Evolutionary conservation across 148 eudicot species (phyloP).

Genomic region (Rhododendron ferrugineum): DNA sequence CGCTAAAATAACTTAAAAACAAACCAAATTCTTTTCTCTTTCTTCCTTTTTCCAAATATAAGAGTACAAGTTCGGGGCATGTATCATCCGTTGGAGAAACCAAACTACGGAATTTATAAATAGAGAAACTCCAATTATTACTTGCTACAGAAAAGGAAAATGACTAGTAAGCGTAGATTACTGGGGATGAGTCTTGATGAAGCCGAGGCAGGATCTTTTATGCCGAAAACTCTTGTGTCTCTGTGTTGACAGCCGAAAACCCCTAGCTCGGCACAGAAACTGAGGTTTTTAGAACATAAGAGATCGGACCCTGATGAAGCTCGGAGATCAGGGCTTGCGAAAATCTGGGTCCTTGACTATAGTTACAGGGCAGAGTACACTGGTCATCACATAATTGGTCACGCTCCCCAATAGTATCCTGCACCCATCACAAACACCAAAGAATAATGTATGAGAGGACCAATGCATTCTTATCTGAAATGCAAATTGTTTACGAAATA

Average conservation of each 20-base stretch:
- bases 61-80: neutral
- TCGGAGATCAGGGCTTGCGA: slow-evolving; percentile 24
- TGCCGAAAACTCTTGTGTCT: too few relatives aligned
- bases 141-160: neutral
- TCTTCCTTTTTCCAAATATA: neutral
- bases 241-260: too few relatives aligned
- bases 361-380: slow-evolving; percentile 62
- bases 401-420: slow-evolving; percentile 90
- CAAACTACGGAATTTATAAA: neutral
- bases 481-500: neutral
- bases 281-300: too few relatives aligned
- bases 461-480: neutral
- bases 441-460: neutral
- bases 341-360: slow-evolving; percentile 57
- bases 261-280: too few relatives aligned
- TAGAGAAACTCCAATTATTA: neutral
- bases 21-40: neutral
- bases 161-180: neutral
- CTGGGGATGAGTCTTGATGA: neutral
- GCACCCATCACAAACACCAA: neutral
- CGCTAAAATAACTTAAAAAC: neutral
- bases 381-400: slow-evolving; percentile 53
- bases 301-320: too few relatives aligned
- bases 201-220: too few relatives aligned
- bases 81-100: neutral